A percentile compares a stretch with the other conserved stretches of the same genome.
These are phyloP conservation scores for Wickerhamomyces rabaulensis DNA, from an alignment of 805 yeast species.

Conservation along the genomic window DNA sequence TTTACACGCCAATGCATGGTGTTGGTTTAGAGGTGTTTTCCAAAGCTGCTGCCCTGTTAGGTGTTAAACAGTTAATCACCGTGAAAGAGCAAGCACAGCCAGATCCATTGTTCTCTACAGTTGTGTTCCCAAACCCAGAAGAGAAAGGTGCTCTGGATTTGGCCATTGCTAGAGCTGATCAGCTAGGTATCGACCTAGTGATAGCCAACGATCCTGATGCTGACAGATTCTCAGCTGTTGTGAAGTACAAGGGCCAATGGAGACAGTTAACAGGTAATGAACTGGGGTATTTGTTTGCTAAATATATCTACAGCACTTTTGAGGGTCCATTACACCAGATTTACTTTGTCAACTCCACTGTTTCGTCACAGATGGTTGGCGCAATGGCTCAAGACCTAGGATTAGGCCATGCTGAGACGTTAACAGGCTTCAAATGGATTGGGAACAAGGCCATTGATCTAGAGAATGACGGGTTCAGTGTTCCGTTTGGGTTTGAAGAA, in stretches of 20 bases:
- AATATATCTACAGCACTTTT: conserved; percentile 36
- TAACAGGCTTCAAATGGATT: conserved; percentile 97
- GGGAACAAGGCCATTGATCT: conserved; percentile 82
- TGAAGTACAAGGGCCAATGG: conserved; percentile 51
- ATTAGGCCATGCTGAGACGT: conserved; percentile 68
- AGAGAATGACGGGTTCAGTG: conserved; percentile 55
- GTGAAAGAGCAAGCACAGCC: conserved; percentile 68
- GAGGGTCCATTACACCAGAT: conserved; percentile 28
- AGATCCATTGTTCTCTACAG: conserved; percentile 84
- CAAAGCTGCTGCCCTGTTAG: conserved; percentile 34
- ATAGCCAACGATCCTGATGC: conserved; percentile 97
- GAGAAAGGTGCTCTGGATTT: conserved; percentile 84
- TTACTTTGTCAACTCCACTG: conserved; percentile 80
- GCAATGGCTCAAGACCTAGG: conserved; percentile 61
- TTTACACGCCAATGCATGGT: conserved; percentile 96
- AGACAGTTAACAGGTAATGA: conserved; percentile 87
- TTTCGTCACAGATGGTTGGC: conserved; percentile 77
- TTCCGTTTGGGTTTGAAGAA: conserved; percentile 92
- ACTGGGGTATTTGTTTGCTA: conserved; percentile 80
- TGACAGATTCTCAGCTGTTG: conserved; percentile 83
- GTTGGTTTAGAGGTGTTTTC: conserved; percentile 69
- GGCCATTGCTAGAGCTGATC: conserved; percentile 61
- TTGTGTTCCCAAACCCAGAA: conserved; percentile 91
- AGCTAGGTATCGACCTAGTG: conserved; percentile 42
- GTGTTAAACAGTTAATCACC: conserved; percentile 27